Conservation (phyloP, 768 basidiomycete genomes). For the Mycena belliarum region DNA sequence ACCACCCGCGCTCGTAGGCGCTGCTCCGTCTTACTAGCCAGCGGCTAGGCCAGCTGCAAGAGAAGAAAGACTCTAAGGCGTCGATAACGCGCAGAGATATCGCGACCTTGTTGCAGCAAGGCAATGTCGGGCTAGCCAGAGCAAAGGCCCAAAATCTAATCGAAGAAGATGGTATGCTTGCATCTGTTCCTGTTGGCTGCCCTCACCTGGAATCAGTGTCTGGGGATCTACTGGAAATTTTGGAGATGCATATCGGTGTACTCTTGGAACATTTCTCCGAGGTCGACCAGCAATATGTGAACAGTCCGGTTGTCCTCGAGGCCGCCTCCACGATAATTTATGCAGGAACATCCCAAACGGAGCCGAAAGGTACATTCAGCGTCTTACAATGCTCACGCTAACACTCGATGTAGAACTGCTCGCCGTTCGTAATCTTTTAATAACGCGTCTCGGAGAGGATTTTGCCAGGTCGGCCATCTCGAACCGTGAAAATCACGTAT, state of each 20-base stretch:
- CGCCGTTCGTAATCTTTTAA: conserved; percentile 52
- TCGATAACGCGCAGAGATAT: conserved; percentile 68
- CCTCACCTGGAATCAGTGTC: conserved; percentile 25
- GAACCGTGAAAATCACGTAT: conserved; percentile 56
- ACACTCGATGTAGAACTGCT: conserved; percentile 52
- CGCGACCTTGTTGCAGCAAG: conserved; percentile 61
- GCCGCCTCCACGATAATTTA: conserved; percentile 70
- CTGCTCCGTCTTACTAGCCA: conserved; percentile 66
- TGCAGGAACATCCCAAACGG: conserved; percentile 50
- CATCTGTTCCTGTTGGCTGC: not conserved
- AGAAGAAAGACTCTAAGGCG: conserved; percentile 65
- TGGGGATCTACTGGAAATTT: conserved; percentile 60
- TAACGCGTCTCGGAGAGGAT: conserved; percentile 56
- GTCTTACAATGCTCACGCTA: not conserved
- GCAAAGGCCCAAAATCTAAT: conserved; percentile 72
- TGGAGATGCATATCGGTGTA: conserved; percentile 69
- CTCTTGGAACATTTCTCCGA: conserved; percentile 60
- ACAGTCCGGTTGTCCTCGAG: conserved; percentile 57
- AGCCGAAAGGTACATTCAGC: conserved; percentile 54
- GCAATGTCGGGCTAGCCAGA: conserved; percentile 63
- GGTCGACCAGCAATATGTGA: conserved; percentile 49
- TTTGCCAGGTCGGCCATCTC: conserved; percentile 54
- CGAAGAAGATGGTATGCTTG: conserved; percentile 49
- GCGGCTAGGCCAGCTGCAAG: conserved; percentile 67
- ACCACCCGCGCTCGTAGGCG: conserved; percentile 36